Conservation (phyloP, 2,329 filamentous ascomycete species). For the Endocalyx cinctus region DNA sequence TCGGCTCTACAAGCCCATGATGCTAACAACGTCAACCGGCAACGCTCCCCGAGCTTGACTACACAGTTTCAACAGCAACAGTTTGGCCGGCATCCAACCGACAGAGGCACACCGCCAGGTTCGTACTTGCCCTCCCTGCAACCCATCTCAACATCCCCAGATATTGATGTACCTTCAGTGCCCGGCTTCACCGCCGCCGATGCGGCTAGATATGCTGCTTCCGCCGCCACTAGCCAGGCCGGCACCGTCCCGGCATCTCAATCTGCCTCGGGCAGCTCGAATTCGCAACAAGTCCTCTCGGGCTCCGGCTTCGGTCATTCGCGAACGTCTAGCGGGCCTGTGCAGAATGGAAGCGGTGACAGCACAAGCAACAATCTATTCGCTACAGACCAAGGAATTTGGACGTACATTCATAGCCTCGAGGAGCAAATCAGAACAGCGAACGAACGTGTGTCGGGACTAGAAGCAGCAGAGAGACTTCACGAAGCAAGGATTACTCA, state of each 20-base stretch:
- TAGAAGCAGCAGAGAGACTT: slow-evolving; percentile 36
- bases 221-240: slow-evolving; percentile 16
- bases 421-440: slow-evolving; percentile 54
- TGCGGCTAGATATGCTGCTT: slow-evolving; percentile 24
- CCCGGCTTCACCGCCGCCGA: slow-evolving; percentile 25
- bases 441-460: slow-evolving; percentile 36
- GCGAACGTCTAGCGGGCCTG: slow-evolving; percentile 43
- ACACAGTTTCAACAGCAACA: slow-evolving; percentile 63
- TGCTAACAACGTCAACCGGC: slow-evolving; percentile 44
- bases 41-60: slow-evolving; percentile 62
- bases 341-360: slow-evolving; percentile 50
- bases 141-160: slow-evolving; percentile 5
- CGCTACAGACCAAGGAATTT: slow-evolving; percentile 59
- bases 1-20: slow-evolving; percentile 53
- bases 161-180: slow-evolving; percentile 23
- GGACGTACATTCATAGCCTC: slow-evolving; percentile 67
- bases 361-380: slow-evolving; percentile 64
- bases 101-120: slow-evolving; percentile 51
- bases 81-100: slow-evolving; percentile 52
- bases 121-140: slow-evolving; percentile 32
- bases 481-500: slow-evolving; percentile 32
- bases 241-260: slow-evolving; percentile 17
- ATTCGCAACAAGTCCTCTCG: slow-evolving; percentile 13
- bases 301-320: slow-evolving; percentile 19
- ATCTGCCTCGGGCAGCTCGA: slow-evolving; percentile 16